Base-by-base conservation (phyloP, 768 basidiomycete genomes). In the Sarcodon aspratus region DNA sequence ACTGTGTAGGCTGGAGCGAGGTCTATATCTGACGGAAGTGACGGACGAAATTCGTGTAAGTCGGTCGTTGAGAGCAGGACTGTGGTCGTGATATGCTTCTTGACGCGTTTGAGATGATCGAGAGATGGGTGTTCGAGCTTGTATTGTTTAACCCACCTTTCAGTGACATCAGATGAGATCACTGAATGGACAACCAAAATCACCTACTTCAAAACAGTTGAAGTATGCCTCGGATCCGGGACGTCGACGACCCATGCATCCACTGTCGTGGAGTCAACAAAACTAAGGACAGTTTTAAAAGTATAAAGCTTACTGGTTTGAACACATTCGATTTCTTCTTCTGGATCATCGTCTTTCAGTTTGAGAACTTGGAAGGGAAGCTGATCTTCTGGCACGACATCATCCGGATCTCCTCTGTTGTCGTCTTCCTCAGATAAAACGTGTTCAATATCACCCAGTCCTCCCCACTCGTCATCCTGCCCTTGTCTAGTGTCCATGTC, bases 161-260 rank as follows among this genome's bases (percentile, higher is more conserved):
- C 12, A 15, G 18, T 7, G 1, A 46, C 17, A 36, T 47, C 34
- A 9, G 27, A 43, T 44, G 32, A 8, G 33, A 34, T 33, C 17
- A 37, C 1, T 32, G 21, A 8, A 13, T 6, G 8, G 9, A 11
- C 9, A 10, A 18, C 7, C 2, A 13, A 31, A 9, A 33, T 32
- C 33, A 51, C 70, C 45, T 56, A 84, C 86, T 75, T 82, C 8
- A 90, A 68, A 66, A 87, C 71, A 1, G 69, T 59, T 8, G 77
- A 73, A 17, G 79, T 83, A 46, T 75, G 64, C 40, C 70, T 72
- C 18, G 71, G 72, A 54, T 86, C 76, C 3, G 76, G 75, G 13
- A 90, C 70, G 57, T 89, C 83, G 13, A 86, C 80, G 15, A 78
- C 82, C 88, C 88, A 91, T 48, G 80, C 85, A 44, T 75, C 67